phyloP scores from a whole-genome alignment of 768 basidiomycete species.

The Boletus pseudopeckii region DNA sequence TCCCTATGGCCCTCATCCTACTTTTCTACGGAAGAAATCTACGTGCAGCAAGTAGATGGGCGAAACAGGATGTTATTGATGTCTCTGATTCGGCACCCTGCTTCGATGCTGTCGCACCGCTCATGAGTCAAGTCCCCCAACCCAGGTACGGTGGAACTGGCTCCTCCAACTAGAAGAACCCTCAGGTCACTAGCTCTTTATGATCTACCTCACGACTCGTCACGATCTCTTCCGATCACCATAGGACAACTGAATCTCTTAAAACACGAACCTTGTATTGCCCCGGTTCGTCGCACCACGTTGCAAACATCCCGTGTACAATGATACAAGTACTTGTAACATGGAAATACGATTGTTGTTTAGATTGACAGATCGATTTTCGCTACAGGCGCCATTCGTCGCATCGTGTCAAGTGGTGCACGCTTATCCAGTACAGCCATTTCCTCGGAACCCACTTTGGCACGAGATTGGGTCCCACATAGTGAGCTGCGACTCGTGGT shows the following conservation, averaged over 20 bases:
- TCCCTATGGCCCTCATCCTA: slow-evolving; percentile 16
- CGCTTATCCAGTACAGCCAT: not conserved
- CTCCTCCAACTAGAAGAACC: not conserved
- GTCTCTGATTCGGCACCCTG: not conserved
- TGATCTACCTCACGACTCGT: not conserved
- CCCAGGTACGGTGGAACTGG: slow-evolving; percentile 14
- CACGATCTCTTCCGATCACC: not conserved
- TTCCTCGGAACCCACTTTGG: not conserved
- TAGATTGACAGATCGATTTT: not conserved
- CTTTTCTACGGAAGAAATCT: slow-evolving; percentile 13
- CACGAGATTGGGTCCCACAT: not conserved
- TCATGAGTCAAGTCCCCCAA: slow-evolving; percentile 5
- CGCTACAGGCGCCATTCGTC: not conserved
- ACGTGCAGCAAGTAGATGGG: slow-evolving; percentile 19
- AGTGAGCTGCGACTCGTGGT: not conserved
- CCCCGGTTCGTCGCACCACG: not conserved
- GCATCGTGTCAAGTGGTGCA: not conserved
- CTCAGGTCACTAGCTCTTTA: not conserved
- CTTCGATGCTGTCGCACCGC: slow-evolving; percentile 1
- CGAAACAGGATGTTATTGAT: slow-evolving; percentile 14
- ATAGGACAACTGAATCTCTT: not conserved
- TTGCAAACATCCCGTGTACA: not conserved
- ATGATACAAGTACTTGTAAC: not conserved
- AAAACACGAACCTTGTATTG: not conserved
- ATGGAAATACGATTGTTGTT: not conserved